These are phyloP conservation scores for Blastocystis sp. DNA, from an alignment of 352 stramenopile species.

Conservation along the genomic window DNA sequence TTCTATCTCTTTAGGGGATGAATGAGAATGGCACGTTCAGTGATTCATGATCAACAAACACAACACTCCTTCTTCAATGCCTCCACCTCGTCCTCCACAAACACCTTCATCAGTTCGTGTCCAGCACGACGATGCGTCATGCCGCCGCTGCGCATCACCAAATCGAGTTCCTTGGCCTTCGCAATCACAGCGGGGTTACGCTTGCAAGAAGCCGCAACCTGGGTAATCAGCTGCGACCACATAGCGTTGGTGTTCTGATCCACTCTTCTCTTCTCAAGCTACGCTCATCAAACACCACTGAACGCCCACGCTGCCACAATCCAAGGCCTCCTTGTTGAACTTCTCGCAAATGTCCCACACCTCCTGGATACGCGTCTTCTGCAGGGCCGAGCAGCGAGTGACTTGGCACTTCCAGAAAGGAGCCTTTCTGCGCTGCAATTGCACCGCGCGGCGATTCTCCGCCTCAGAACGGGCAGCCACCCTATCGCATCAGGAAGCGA, in stretches of 20 bases:
- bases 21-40: slow-evolving; percentile 31
- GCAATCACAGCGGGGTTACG: slow-evolving; percentile 54
- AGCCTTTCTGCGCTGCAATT: slow-evolving; percentile 81
- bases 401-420: slow-evolving; percentile 78
- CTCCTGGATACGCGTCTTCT: slow-evolving; percentile 70
- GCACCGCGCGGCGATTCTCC: slow-evolving; percentile 77
- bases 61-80: slow-evolving; percentile 2
- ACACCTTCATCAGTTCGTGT: slow-evolving; percentile 66
- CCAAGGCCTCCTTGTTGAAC: slow-evolving; percentile 69
- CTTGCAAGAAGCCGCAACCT: slow-evolving; percentile 70
- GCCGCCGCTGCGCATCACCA: slow-evolving; percentile 65
- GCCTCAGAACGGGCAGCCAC: slow-evolving; percentile 65
- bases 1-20: neutral
- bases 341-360: slow-evolving; percentile 71
- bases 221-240: slow-evolving; percentile 72
- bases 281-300: slow-evolving; percentile 29
- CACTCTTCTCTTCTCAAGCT: slow-evolving; percentile 61
- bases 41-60: slow-evolving; percentile 54
- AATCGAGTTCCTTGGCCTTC: slow-evolving; percentile 67
- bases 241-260: slow-evolving; percentile 71
- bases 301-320: slow-evolving; percentile 56
- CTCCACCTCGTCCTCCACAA: slow-evolving; percentile 33
- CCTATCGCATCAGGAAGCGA: slow-evolving; percentile 72
- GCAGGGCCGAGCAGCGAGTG: slow-evolving; percentile 69
- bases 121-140: slow-evolving; percentile 70